Evolutionary conservation across 371 early-diverging fungal genomes (phyloP).

Genomic region (Funneliformis caledonium): DNA sequence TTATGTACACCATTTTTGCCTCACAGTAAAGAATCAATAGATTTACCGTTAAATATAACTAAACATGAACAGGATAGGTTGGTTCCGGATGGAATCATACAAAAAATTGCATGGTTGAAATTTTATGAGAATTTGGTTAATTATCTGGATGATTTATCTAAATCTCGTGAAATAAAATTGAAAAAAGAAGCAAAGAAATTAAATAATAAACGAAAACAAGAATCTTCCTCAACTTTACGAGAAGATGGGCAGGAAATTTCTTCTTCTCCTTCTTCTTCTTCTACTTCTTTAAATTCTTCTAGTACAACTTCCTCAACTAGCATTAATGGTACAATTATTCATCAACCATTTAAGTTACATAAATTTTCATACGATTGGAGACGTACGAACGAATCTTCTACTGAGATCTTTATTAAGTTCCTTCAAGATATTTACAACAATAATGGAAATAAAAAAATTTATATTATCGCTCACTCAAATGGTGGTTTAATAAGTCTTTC

Average conservation of each 20-base stretch:
- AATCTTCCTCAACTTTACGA: neutral
- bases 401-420: conserved; percentile 10
- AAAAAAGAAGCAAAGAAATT: neutral
- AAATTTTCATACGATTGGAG: conserved; percentile 37
- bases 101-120: neutral
- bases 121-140: conserved; percentile 19
- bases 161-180: neutral
- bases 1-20: conserved; percentile 16
- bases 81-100: neutral
- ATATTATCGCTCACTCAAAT: conserved; percentile 31
- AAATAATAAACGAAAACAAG: neutral
- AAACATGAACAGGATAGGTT: conserved; percentile 17
- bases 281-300: neutral
- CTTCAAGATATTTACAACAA: conserved; percentile 18
- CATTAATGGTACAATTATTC: neutral
- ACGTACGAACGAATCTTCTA: conserved; percentile 7
- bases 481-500: conserved; percentile 31
- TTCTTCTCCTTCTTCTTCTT: no score
- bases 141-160: conserved; percentile 10
- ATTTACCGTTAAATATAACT: conserved; percentile 21
- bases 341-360: conserved; percentile 22
- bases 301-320: neutral
- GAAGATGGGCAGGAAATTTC: no score
- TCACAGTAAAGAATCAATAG: conserved; percentile 21
- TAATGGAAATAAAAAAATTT: conserved; percentile 19